phyloP scores from a whole-genome alignment of 2,329 filamentous ascomycete species.

The Ophiostoma himal-ulmi region DNA sequence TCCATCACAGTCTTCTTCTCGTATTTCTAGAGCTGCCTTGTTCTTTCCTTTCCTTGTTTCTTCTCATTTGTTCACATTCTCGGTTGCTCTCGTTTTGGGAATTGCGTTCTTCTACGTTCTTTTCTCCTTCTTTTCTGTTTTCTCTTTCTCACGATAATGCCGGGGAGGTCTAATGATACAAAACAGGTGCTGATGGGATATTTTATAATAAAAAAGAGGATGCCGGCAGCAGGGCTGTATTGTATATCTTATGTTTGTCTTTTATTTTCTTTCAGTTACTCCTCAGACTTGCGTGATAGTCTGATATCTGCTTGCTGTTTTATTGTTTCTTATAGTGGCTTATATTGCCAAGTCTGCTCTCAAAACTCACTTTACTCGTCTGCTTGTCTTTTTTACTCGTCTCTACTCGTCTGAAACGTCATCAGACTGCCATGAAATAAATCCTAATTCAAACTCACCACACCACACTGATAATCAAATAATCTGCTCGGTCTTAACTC shows the following conservation, averaged over 20 bases:
- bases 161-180: not conserved
- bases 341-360: not conserved
- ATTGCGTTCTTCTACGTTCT: not conserved
- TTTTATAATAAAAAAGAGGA: slow-evolving; percentile 7
- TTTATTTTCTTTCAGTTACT: not conserved
- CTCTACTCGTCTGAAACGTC: not conserved
- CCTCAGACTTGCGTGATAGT: not conserved
- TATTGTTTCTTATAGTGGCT: not conserved
- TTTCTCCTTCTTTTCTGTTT: not conserved
- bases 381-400: not conserved
- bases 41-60: not conserved
- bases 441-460: not conserved
- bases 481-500: not conserved
- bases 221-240: slow-evolving; percentile 1
- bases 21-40: not conserved
- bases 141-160: slow-evolving; percentile 10
- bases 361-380: not conserved
- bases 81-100: not conserved
- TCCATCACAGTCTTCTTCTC: not conserved
- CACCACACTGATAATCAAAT: not conserved
- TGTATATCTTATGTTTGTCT: slow-evolving; percentile 1
- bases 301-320: not conserved
- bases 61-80: not conserved
- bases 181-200: not conserved
- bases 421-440: not conserved